Evolutionary conservation across 1,284 basidiomycete genomes (phyloP).

Genomic region (Anthracocystis setariae): DNA sequence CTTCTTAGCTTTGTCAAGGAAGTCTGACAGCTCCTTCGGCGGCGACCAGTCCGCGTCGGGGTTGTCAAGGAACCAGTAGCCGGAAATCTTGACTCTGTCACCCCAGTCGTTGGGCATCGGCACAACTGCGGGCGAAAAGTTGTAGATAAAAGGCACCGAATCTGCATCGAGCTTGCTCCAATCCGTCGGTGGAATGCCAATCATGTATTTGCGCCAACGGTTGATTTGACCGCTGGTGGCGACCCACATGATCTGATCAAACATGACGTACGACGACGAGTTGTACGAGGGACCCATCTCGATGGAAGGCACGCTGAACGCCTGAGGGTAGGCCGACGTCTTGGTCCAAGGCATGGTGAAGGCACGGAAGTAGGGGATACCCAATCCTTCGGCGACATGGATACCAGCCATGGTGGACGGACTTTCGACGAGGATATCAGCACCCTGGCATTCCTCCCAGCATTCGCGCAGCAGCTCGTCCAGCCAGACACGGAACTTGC

Average conservation of each 20-base stretch:
- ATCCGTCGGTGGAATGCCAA: conserved; percentile 51
- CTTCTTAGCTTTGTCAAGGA: conserved; percentile 73
- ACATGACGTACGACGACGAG: conserved; percentile 51
- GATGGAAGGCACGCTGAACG: conserved; percentile 56
- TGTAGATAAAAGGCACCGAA: conserved; percentile 62
- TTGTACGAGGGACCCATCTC: conserved; percentile 58
- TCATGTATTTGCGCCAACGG: conserved; percentile 58
- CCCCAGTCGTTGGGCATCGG: conserved; percentile 62
- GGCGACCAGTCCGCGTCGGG: conserved; percentile 74
- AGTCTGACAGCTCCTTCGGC: conserved; percentile 72
- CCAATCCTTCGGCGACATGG: conserved; percentile 62
- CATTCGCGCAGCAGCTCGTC: conserved; percentile 58
- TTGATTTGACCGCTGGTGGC: conserved; percentile 61
- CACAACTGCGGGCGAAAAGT: conserved; percentile 61
- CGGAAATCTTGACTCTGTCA: conserved; percentile 54
- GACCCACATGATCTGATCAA: conserved; percentile 62
- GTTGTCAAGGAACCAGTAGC: conserved; percentile 61
- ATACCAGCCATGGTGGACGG: conserved; percentile 63
- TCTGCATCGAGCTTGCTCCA: conserved; percentile 45
- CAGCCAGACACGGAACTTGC: conserved; percentile 61
- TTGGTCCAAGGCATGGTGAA: conserved; percentile 66
- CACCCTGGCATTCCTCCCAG: conserved; percentile 55
- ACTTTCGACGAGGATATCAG: conserved; percentile 62
- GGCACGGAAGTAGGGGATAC: conserved; percentile 60
- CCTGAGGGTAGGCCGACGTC: conserved; percentile 59